Conservation (phyloP, 2,329 filamentous ascomycete genomes). For the Madurella fahalii region DNA sequence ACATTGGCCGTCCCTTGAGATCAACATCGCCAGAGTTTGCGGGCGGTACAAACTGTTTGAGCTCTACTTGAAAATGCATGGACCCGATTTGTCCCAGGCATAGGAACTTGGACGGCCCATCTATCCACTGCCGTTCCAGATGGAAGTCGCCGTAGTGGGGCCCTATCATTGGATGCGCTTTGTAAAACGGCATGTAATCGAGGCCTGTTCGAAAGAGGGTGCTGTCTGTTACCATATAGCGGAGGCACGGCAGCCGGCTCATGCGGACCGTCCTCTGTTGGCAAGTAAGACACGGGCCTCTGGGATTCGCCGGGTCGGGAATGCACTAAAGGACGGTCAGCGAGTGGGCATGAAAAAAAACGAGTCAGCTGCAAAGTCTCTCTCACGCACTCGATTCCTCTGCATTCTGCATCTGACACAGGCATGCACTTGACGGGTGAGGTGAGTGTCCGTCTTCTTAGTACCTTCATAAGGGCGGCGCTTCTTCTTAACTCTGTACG, state of each 20-base stretch:
- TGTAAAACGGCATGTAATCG: conserved; percentile 26
- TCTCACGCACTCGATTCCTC: conserved; percentile 22
- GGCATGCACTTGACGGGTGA: conserved; percentile 24
- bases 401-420: conserved; percentile 27
- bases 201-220: conserved; percentile 26
- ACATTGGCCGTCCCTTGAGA: conserved; percentile 26
- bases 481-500: conserved; percentile 21
- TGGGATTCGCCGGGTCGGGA: conserved; percentile 25
- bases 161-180: conserved; percentile 25
- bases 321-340: conserved; percentile 25
- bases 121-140: conserved; percentile 23
- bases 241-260: conserved; percentile 27
- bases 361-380: neutral
- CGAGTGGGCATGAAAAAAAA: neutral
- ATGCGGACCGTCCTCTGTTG: conserved; percentile 23
- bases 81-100: conserved; percentile 23
- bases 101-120: conserved; percentile 15
- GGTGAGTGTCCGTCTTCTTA: conserved; percentile 24
- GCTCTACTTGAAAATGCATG: conserved; percentile 21
- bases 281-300: conserved; percentile 26
- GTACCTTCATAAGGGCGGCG: conserved; percentile 21
- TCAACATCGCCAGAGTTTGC: conserved; percentile 19
- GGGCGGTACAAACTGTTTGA: conserved; percentile 25
- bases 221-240: conserved; percentile 29
- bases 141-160: conserved; percentile 27